Percentiles rank a stretch among this genome's conserved stretches.
Evolutionary conservation across 2,329 filamentous ascomycete genomes (phyloP).

Genomic region (Coniochaeta ligniaria): DNA sequence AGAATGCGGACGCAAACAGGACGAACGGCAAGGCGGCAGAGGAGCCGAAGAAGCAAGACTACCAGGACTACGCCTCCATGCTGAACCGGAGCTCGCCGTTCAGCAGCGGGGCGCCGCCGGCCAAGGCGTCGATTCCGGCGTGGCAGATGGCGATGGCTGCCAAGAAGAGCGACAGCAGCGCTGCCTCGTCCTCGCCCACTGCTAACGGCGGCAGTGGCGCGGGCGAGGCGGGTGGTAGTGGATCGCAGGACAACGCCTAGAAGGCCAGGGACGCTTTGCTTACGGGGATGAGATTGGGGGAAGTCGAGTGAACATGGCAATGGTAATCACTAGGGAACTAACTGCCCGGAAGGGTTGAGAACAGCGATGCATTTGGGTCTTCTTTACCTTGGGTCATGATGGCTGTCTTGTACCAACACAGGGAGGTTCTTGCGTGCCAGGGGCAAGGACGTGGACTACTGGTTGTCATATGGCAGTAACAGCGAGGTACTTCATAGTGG

Average conservation of each 20-base stretch:
- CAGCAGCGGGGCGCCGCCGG: constrained; percentile 36
- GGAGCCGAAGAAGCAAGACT: constrained; percentile 22
- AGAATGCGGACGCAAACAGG: constrained; percentile 21
- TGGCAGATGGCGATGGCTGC: constrained; percentile 68
- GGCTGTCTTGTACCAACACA: not conserved
- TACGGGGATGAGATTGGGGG: not conserved
- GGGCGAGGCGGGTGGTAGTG: not conserved
- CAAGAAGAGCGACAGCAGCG: constrained; percentile 30
- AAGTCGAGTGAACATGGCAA: too few species aligned
- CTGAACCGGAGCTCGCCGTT: constrained; percentile 37
- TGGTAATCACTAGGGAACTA: too few species aligned
- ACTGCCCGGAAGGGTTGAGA: not conserved
- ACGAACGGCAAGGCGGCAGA: constrained; percentile 15
- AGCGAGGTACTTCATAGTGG: too few species aligned
- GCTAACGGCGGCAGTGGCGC: constrained; percentile 2
- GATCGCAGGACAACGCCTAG: not conserved
- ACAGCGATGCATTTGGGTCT: not conserved
- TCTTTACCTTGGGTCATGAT: not conserved
- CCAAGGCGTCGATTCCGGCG: constrained; percentile 65
- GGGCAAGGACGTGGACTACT: too few species aligned
- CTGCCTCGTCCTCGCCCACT: not conserved
- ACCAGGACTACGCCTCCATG: constrained; percentile 24
- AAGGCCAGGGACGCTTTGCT: not conserved
- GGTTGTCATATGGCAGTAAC: too few species aligned
- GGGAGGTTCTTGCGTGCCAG: not conserved